Evolutionary conservation across 2,329 filamentous ascomycete genomes (phyloP).

Genomic region (Fusarium compactum): DNA sequence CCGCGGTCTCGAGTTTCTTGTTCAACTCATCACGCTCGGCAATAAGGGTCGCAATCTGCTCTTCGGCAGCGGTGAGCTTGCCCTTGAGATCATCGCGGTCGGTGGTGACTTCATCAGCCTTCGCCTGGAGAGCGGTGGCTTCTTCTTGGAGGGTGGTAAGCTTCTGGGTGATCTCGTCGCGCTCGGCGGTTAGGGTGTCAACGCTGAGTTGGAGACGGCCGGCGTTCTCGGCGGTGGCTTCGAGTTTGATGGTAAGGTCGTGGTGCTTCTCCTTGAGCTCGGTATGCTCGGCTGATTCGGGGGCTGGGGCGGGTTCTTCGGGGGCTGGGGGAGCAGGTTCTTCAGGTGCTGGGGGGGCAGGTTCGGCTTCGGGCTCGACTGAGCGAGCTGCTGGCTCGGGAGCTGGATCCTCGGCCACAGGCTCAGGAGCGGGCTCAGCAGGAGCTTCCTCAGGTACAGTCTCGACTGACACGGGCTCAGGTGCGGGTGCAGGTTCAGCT

Average conservation of each 20-base stretch:
- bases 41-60: constrained; percentile 23
- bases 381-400: constrained; percentile 4
- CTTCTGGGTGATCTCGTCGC: constrained; percentile 43
- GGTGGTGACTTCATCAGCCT: constrained; percentile 30
- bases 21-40: constrained; percentile 31
- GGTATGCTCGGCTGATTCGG: constrained; percentile 29
- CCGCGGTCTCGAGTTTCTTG: constrained; percentile 41
- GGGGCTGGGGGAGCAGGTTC: constrained; percentile 16
- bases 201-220: constrained; percentile 17
- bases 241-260: constrained; percentile 19
- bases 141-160: constrained; percentile 35
- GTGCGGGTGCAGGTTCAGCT: neutral
- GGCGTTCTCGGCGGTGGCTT: constrained; percentile 25
- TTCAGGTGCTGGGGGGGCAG: neutral
- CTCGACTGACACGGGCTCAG: neutral
- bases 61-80: constrained; percentile 33
- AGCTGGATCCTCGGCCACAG: constrained; percentile 15
- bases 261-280: constrained; percentile 39
- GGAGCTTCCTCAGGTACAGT: neutral
- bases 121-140: constrained; percentile 30
- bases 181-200: constrained; percentile 34
- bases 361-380: constrained; percentile 17
- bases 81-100: constrained; percentile 36
- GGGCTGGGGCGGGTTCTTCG: constrained; percentile 3
- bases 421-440: neutral